These are phyloP conservation scores for Peltaster fructicola DNA, from an alignment of 2,329 filamentous ascomycete species.

Conservation along the genomic window DNA sequence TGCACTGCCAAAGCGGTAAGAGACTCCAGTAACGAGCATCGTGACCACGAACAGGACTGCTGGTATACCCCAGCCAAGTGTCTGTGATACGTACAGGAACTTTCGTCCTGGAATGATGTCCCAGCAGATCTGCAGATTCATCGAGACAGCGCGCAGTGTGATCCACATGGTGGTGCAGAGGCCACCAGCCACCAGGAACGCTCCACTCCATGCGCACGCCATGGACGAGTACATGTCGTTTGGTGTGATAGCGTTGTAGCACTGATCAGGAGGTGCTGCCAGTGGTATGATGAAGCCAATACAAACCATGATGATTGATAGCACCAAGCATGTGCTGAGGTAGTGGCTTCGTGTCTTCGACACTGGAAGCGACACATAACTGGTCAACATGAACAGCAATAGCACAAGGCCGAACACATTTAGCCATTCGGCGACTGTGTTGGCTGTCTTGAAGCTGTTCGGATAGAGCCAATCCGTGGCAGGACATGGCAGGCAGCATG, in stretches of 20 bases:
- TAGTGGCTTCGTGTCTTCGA: conserved; percentile 89
- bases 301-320: conserved; percentile 66
- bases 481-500: conserved; percentile 84
- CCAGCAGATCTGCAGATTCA: conserved; percentile 98
- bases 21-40: conserved; percentile 74
- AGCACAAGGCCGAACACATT: conserved; percentile 57
- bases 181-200: conserved; percentile 71
- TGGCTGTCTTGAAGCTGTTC: conserved; percentile 38
- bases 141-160: conserved; percentile 72
- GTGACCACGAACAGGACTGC: conserved; percentile 56
- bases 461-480: conserved; percentile 59
- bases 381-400: conserved; percentile 58
- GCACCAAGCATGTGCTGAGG: conserved; percentile 68
- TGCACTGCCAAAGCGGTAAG: conserved; percentile 76
- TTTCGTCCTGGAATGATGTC: conserved; percentile 71
- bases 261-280: conserved; percentile 60
- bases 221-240: conserved; percentile 73
- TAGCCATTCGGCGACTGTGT: conserved; percentile 58
- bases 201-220: conserved; percentile 74
- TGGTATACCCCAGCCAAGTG: conserved; percentile 70
- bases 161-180: conserved; percentile 77
- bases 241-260: conserved; percentile 78
- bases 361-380: conserved; percentile 62
- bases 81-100: conserved; percentile 77
- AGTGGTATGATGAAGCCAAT: conserved; percentile 83